phyloP scores from a whole-genome alignment of 495 filamentous ascomycete genomes.

The Astrothelium subdiscretum region DNA sequence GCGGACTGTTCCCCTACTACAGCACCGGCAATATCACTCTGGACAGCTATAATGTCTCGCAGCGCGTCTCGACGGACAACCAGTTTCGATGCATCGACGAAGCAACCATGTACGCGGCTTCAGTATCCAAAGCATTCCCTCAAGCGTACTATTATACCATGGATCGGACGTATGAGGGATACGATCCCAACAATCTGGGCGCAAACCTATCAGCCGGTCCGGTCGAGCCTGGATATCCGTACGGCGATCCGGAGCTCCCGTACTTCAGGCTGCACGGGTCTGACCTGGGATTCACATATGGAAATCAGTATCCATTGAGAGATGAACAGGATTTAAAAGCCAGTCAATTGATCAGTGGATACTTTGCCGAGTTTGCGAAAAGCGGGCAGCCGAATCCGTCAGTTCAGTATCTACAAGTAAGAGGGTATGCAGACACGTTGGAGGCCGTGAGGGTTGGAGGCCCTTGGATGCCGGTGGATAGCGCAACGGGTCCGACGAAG shows the following conservation, averaged over 20 bases:
- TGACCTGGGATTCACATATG: constrained; percentile 17
- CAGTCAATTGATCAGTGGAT: constrained; percentile 13
- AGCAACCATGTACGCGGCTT: constrained; percentile 33
- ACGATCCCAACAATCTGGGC: constrained; percentile 33
- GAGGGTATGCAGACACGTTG: constrained; percentile 15
- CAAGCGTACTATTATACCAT: constrained; percentile 37
- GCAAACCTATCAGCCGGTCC: constrained; percentile 18
- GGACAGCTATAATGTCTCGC: constrained; percentile 34
- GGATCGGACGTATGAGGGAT: constrained; percentile 28
- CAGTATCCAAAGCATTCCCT: constrained; percentile 24
- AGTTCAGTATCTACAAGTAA: constrained; percentile 11
- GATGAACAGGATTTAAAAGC: constrained; percentile 12
- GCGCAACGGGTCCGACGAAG: constrained; percentile 15
- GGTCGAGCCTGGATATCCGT: constrained; percentile 22
- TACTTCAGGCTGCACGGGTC: constrained; percentile 27
- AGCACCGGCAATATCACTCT: constrained; percentile 33
- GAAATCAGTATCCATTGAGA: constrained; percentile 15
- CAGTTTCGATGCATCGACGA: constrained; percentile 37
- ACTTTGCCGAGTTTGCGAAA: constrained; percentile 15
- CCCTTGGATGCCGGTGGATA: constrained; percentile 10
- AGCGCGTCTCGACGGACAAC: constrained; percentile 33
- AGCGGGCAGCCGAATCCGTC: constrained; percentile 15
- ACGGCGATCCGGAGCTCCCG: constrained; percentile 27
- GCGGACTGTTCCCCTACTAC: constrained; percentile 31
- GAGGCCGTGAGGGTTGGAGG: constrained; percentile 7